phyloP scores from a whole-genome alignment of 805 yeast species.

The Saccharomycopsis javanensis region DNA sequence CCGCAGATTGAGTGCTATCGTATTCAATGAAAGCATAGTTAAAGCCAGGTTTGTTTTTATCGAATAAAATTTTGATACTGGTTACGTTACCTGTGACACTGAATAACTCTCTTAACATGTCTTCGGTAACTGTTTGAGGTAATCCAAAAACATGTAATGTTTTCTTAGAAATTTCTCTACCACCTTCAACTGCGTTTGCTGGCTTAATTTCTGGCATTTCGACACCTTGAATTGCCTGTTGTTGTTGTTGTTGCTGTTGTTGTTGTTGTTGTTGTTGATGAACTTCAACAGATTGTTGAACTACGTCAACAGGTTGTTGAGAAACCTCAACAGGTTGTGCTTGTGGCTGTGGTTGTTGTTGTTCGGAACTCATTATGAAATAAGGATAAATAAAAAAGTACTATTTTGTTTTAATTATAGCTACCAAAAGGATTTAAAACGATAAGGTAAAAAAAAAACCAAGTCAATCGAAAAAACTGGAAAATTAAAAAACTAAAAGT shows the following conservation, averaged over 20 bases:
- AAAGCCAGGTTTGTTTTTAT: constrained; percentile 62
- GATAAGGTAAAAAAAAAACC: not conserved
- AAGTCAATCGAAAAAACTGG: too few relatives aligned
- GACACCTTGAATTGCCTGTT: constrained; percentile 3
- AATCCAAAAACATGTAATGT: constrained; percentile 73
- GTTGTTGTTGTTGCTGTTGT: constrained; percentile 2
- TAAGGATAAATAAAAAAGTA: not conserved
- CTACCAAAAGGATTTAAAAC: not conserved
- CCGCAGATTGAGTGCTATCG: constrained; percentile 47
- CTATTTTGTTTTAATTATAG: not conserved
- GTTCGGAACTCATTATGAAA: not conserved
- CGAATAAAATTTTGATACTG: constrained; percentile 61
- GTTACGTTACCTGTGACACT: constrained; percentile 51
- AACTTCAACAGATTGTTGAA: not conserved
- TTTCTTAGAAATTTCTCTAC: constrained; percentile 66
- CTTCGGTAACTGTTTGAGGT: constrained; percentile 56
- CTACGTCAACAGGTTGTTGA: not conserved
- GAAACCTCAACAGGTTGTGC: not conserved
- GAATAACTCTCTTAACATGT: constrained; percentile 50
- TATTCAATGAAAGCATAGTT: constrained; percentile 83
- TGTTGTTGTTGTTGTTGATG: constrained; percentile 15
- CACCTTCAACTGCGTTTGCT: constrained; percentile 72
- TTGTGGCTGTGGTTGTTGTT: not conserved
- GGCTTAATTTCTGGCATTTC: constrained; percentile 32
- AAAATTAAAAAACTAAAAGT: not conserved